These are phyloP conservation scores for Boletus subcaerulescens DNA, from an alignment of 768 basidiomycete genomes.

Conservation along the genomic window DNA sequence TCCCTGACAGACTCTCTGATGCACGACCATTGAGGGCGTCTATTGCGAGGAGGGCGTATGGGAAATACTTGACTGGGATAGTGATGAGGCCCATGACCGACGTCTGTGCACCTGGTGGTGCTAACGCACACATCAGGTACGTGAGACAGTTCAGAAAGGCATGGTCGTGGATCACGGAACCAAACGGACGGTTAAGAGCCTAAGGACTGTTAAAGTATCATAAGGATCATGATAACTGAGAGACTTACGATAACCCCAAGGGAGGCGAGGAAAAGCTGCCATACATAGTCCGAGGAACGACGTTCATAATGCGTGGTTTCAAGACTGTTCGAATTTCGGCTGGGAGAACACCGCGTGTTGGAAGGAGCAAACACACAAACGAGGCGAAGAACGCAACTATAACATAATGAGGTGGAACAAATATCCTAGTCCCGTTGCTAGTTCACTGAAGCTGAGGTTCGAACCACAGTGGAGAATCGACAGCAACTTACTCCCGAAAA, in stretches of 20 bases:
- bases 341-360: constrained; percentile 26
- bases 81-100: constrained; percentile 79
- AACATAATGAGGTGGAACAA: constrained; percentile 44
- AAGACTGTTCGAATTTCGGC: constrained; percentile 62
- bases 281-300: constrained; percentile 73
- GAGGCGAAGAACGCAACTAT: constrained; percentile 31
- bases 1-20: constrained; percentile 58
- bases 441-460: not conserved
- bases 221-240: not conserved
- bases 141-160: constrained; percentile 65
- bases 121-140: constrained; percentile 66
- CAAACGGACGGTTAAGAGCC: constrained; percentile 61
- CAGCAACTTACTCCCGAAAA: constrained; percentile 54
- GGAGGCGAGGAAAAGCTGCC: constrained; percentile 61
- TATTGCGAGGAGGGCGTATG: constrained; percentile 69
- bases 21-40: constrained; percentile 70
- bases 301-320: constrained; percentile 57
- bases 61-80: constrained; percentile 68
- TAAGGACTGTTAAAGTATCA: constrained; percentile 15
- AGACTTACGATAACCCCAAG: constrained; percentile 57
- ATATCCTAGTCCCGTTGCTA: constrained; percentile 33
- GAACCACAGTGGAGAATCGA: not conserved
- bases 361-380: not conserved
- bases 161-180: constrained; percentile 53
- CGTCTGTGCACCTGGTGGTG: constrained; percentile 63